Evolutionary conservation across 768 basidiomycete genomes (phyloP), one percentile per base, ranked within the genome.

Genomic region (Dacryopinax spathularia): DNA sequence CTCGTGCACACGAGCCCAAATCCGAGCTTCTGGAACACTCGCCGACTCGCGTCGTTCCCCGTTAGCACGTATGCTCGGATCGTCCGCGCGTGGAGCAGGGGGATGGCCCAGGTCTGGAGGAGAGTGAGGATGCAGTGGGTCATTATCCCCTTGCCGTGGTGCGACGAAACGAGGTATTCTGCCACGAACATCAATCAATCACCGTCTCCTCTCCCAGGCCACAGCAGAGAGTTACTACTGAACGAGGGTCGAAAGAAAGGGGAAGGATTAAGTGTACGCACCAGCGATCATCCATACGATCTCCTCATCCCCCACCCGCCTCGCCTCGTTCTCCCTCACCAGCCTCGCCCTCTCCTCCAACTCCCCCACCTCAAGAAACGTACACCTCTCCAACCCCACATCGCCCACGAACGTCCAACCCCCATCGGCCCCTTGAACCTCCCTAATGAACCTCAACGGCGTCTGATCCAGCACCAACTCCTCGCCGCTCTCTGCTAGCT

Each of bases 91-190:
- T 79, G 77, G 87, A 89, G 86, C 60, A 84, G 74, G 1, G 85
- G 85, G 39, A 87, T 75, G 22, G 76, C 81, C 86, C 88, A 88
- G 12, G 77, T 69, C 18, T 78, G 69, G 43, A 89, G 61, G 33
- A 90, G 59, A 4, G 79, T 79, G 7, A 72, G 72, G 33, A 89
- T 69, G 0, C 80, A 85, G n/a, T 80, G 82, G 22, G 81, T 80
- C 88, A 89, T 89, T 66, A 89, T 87, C 0, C 87, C 86, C 67
- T 74, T 77, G 33, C 85, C 78, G 64, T 88, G 86, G 68, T 86
- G 80, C 34, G 79, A 80, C 16, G 82, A 76, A 4, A 77, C 79
- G 39, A 88, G 72, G 66, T 79, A 87, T 69, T 86, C 87, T 86
- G 68, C 20, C 44, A 65, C 44, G 61, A 36, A 29, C 62, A 29